Percentiles rank a stretch among this genome's conserved stretches.
These are phyloP conservation scores for Ophiocordyceps robertsii DNA, from an alignment of 2,329 filamentous ascomycete genomes.

Conservation along the genomic window DNA sequence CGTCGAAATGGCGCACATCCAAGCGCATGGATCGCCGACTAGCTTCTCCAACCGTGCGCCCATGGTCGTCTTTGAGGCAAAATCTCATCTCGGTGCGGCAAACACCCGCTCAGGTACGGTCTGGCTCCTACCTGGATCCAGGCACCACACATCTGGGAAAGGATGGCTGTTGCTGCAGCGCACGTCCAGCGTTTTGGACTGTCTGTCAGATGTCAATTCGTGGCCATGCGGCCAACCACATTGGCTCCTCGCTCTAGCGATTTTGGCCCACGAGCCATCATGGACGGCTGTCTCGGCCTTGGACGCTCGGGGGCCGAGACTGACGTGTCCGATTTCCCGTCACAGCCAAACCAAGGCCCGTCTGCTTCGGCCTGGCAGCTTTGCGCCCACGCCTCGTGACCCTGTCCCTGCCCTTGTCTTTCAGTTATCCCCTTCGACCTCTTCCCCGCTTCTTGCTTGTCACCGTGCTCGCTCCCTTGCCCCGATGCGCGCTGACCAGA, in stretches of 20 bases:
- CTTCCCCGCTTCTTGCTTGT: not conserved
- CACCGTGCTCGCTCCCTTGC: not conserved
- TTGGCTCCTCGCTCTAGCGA: not conserved
- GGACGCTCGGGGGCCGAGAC: not conserved
- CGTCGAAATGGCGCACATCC: too few relatives aligned
- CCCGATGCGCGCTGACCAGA: not conserved
- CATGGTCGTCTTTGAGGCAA: not conserved
- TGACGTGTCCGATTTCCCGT: not conserved
- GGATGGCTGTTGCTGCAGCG: not conserved
- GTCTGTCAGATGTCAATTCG: not conserved
- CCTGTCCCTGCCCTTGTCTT: not conserved
- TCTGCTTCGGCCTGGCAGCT: not conserved
- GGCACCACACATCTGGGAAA: not conserved
- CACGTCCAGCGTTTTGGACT: not conserved
- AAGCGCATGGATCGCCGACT: too few relatives aligned
- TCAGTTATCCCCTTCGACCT: not conserved
- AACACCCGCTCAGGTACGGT: not conserved
- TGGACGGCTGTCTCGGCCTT: not conserved
- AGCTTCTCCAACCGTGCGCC: not conserved
- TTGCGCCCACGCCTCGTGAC: not conserved
- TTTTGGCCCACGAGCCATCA: not conserved
- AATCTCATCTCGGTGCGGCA: not conserved
- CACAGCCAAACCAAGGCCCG: not conserved
- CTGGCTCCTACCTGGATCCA: not conserved
- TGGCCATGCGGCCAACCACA: not conserved